Conservation (phyloP, 2,329 filamentous ascomycete species). For the Helminthosporium solani region DNA sequence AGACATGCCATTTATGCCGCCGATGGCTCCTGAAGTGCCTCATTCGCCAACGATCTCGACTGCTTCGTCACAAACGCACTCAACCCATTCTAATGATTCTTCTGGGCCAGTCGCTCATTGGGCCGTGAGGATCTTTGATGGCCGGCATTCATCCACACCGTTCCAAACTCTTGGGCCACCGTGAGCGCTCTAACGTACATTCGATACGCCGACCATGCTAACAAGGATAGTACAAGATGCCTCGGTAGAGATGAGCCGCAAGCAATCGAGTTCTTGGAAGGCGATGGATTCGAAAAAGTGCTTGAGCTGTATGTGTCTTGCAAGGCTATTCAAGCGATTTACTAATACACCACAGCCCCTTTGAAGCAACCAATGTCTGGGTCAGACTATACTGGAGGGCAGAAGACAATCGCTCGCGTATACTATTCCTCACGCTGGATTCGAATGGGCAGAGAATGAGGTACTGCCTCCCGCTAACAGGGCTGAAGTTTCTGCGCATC, state of each 20-base stretch:
- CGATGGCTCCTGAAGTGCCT: constrained; percentile 41
- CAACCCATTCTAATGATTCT: constrained; percentile 39
- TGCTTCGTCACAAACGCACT: constrained; percentile 44
- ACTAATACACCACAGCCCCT: constrained; percentile 39
- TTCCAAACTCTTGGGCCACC: constrained; percentile 37
- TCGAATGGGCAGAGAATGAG: constrained; percentile 41
- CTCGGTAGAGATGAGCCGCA: constrained; percentile 38
- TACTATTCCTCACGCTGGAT: constrained; percentile 54
- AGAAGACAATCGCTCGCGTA: constrained; percentile 53
- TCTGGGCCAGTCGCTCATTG: constrained; percentile 42
- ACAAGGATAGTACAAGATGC: constrained; percentile 31
- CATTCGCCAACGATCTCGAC: constrained; percentile 47
- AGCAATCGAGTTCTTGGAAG: constrained; percentile 35
- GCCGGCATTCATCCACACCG: constrained; percentile 40
- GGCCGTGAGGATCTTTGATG: constrained; percentile 48
- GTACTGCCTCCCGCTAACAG: constrained; percentile 54
- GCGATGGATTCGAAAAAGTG: constrained; percentile 46
- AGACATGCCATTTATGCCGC: constrained; percentile 37
- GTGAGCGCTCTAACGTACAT: constrained; percentile 2
- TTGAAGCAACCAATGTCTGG: constrained; percentile 50
- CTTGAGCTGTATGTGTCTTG: constrained; percentile 36
- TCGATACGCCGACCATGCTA: constrained; percentile 2
- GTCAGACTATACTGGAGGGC: constrained; percentile 55
- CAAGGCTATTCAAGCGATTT: background rate
- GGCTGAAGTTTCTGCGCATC: constrained; percentile 46